Conservation (phyloP, 1,284 basidiomycete genomes). For the Moesziomyces sp. region DNA sequence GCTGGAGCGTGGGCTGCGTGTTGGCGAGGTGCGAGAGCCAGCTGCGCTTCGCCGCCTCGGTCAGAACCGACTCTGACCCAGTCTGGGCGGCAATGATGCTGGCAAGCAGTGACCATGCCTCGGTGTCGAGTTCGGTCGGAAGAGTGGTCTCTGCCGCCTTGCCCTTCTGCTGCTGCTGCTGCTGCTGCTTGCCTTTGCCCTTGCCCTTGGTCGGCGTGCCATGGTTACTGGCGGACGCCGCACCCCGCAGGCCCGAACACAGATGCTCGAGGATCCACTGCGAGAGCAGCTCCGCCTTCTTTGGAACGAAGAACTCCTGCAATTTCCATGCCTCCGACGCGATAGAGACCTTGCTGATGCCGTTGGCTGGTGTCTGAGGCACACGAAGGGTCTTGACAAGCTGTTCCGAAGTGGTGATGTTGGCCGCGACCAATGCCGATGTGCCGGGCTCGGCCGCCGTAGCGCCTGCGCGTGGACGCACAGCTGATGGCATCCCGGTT, state of each 20-base stretch:
- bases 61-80: slow-evolving; percentile 11
- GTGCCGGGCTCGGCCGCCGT: slow-evolving; percentile 1
- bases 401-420: slow-evolving; percentile 57
- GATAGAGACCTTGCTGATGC: slow-evolving; percentile 35
- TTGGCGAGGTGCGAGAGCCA: slow-evolving; percentile 44
- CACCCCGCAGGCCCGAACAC: slow-evolving; percentile 20
- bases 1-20: slow-evolving; percentile 32
- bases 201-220: slow-evolving; percentile 27
- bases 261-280: slow-evolving; percentile 50
- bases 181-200: slow-evolving; percentile 32
- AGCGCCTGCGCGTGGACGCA: slow-evolving; percentile 1
- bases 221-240: slow-evolving; percentile 7
- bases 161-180: background rate
- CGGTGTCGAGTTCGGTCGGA: slow-evolving; percentile 12
- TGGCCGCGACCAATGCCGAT: slow-evolving; percentile 29
- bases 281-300: slow-evolving; percentile 52
- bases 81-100: slow-evolving; percentile 22
- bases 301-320: slow-evolving; percentile 36
- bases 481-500: background rate
- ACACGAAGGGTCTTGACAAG: slow-evolving; percentile 55
- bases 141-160: background rate
- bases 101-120: slow-evolving; percentile 47
- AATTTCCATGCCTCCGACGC: slow-evolving; percentile 39
- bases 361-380: slow-evolving; percentile 21
- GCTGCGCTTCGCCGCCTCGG: slow-evolving; percentile 35